Evolutionary conservation across 805 yeast species (phyloP).

Genomic region (Cyberlindnera japonica): DNA sequence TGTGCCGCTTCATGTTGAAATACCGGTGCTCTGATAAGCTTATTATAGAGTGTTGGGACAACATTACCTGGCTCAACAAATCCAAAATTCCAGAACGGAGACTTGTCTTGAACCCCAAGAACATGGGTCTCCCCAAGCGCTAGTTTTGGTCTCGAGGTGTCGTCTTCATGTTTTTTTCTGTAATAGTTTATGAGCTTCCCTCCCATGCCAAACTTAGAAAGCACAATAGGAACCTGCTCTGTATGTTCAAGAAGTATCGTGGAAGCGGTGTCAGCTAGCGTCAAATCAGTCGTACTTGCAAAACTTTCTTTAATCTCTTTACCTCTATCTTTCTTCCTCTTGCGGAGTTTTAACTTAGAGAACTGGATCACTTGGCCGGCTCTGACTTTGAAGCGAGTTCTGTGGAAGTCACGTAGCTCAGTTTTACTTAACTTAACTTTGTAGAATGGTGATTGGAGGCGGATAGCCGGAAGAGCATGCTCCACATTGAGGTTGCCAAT

Average conservation of each 20-base stretch:
- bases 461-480: conserved; percentile 82
- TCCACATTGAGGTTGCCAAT: conserved; percentile 88
- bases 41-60: conserved; percentile 90
- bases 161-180: conserved; percentile 77
- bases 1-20: conserved; percentile 75
- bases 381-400: conserved; percentile 69
- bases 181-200: conserved; percentile 90
- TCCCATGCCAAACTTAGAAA: conserved; percentile 94
- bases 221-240: conserved; percentile 79
- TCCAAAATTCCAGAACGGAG: conserved; percentile 98
- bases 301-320: conserved; percentile 75
- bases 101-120: conserved; percentile 90
- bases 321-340: conserved; percentile 86
- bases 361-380: conserved; percentile 78
- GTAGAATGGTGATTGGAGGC: conserved; percentile 88
- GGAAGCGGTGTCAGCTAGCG: conserved; percentile 79
- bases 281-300: conserved; percentile 65
- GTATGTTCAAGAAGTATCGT: conserved; percentile 82
- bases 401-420: conserved; percentile 74
- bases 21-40: conserved; percentile 88
- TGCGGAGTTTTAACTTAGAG: conserved; percentile 69
- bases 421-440: conserved; percentile 67
- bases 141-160: conserved; percentile 79
- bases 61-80: conserved; percentile 91
- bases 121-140: conserved; percentile 94